phyloP scores from a whole-genome alignment of 192 early-diverging fungal genomes.

The Coemansia sp. region DNA sequence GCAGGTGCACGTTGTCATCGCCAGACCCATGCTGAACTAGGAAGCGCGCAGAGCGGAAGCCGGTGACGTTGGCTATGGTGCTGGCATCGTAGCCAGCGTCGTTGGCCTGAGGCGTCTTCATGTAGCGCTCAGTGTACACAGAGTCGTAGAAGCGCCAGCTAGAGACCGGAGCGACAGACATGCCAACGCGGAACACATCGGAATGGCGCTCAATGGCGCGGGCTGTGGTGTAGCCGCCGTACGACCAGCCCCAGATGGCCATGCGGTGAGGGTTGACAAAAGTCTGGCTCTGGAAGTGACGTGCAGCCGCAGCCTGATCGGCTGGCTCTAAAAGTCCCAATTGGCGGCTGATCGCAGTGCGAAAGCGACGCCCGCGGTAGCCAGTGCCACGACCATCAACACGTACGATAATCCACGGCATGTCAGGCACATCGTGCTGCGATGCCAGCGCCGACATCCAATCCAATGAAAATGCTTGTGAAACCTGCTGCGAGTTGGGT shows the following conservation, averaged over 20 bases:
- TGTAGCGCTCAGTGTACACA: constrained; percentile 95
- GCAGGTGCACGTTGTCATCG: constrained; percentile 92
- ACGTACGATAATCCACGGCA: constrained; percentile 67
- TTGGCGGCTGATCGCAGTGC: constrained; percentile 68
- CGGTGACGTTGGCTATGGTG: constrained; percentile 75
- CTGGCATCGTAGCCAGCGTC: constrained; percentile 73
- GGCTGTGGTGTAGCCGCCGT: constrained; percentile 84
- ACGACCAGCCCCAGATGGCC: constrained; percentile 98
- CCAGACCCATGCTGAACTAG: constrained; percentile 89
- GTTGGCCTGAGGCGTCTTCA: constrained; percentile 85
- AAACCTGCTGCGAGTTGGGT: constrained; percentile 82
- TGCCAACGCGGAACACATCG: constrained; percentile 77
- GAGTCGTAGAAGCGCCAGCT: constrained; percentile 89
- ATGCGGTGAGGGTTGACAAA: constrained; percentile 81
- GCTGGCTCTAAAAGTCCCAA: constrained; percentile 80
- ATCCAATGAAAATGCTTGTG: constrained; percentile 64
- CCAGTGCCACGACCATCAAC: constrained; percentile 93
- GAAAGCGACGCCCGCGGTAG: constrained; percentile 78
- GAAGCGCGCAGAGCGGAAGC: constrained; percentile 75
- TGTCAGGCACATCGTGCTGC: constrained; percentile 54
- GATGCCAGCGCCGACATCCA: constrained; percentile 70
- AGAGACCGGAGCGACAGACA: constrained; percentile 96
- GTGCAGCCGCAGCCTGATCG: constrained; percentile 87
- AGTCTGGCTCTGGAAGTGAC: constrained; percentile 59
- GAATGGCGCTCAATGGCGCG: constrained; percentile 84